Conservation (phyloP, 768 basidiomycete species). For the Lenzites betulinus region DNA sequence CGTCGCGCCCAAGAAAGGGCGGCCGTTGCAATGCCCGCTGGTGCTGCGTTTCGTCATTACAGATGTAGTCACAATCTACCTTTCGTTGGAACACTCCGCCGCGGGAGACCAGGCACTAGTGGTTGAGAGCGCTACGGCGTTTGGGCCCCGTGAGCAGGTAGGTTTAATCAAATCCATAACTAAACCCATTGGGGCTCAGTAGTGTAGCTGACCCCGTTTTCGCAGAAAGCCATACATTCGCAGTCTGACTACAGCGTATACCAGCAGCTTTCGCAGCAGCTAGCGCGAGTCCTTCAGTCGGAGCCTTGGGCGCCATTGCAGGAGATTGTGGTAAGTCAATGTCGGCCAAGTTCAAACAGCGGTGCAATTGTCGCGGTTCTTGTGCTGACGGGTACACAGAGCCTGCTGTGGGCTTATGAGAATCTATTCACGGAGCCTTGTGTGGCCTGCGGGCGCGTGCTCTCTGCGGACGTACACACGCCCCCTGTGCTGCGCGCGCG, state of each 20-base stretch:
- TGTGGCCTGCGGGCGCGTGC: conserved; percentile 58
- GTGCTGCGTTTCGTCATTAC: conserved; percentile 61
- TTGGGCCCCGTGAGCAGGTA: conserved; percentile 76
- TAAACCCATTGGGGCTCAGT: not conserved
- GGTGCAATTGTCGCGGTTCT: not conserved
- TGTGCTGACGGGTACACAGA: conserved; percentile 35
- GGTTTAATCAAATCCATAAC: conserved; percentile 9
- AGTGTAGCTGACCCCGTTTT: conserved; percentile 2
- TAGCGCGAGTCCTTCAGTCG: conserved; percentile 58
- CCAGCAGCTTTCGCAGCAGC: conserved; percentile 65
- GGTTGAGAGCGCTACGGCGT: conserved; percentile 66
- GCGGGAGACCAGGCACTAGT: conserved; percentile 38
- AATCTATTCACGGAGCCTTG: conserved; percentile 66
- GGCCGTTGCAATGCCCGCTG: conserved; percentile 33
- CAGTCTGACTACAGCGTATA: conserved; percentile 69
- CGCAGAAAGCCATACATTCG: conserved; percentile 65
- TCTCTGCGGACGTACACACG: conserved; percentile 69
- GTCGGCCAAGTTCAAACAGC: not conserved
- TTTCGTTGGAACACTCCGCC: conserved; percentile 42
- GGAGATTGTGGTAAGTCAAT: conserved; percentile 47
- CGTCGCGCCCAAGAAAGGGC: conserved; percentile 45
- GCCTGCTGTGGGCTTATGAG: conserved; percentile 55
- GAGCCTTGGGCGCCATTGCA: conserved; percentile 56
- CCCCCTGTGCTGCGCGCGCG: conserved; percentile 62
- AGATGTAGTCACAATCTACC: conserved; percentile 68